Percentiles rank a stretch among this genome's conserved stretches.
phyloP scores from a whole-genome alignment of 1,284 basidiomycete species.

The Cryptococcus floricola region DNA sequence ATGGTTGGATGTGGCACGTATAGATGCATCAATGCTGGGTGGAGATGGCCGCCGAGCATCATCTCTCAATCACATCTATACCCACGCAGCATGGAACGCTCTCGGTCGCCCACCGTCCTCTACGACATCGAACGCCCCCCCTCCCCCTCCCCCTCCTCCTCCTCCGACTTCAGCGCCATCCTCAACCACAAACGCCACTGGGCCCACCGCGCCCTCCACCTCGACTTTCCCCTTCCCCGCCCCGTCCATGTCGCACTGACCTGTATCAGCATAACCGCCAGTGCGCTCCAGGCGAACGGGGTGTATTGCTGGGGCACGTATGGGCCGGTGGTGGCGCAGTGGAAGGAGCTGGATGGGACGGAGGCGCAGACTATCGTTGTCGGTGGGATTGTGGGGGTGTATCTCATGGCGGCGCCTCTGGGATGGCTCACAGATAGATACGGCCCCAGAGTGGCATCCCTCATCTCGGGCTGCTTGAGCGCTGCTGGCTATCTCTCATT shows the following conservation, averaged over 20 bases:
- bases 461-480: conserved; percentile 38
- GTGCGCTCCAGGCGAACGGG: conserved; percentile 47
- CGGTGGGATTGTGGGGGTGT: conserved; percentile 48
- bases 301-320: conserved; percentile 51
- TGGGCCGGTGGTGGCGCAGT: conserved; percentile 42
- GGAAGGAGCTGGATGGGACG: conserved; percentile 32
- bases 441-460: conserved; percentile 45
- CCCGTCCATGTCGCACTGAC: conserved; percentile 31
- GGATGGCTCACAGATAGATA: conserved; percentile 43
- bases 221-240: conserved; percentile 30
- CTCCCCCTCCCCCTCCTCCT: conserved; percentile 5
- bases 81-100: too few relatives aligned
- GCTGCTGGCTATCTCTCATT: conserved; percentile 44
- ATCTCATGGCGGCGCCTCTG: conserved; percentile 47
- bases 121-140: conserved; percentile 1
- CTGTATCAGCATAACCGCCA: conserved; percentile 34
- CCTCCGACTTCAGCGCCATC: conserved; percentile 30
- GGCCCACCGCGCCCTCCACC: conserved; percentile 17
- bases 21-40: too few relatives aligned
- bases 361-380: conserved; percentile 48
- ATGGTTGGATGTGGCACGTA: too few relatives aligned
- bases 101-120: neutral
- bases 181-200: conserved; percentile 27
- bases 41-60: too few relatives aligned
- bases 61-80: too few relatives aligned